Base-by-base conservation (phyloP, 2,329 filamentous ascomycete species). In the Xylaria sp. region DNA sequence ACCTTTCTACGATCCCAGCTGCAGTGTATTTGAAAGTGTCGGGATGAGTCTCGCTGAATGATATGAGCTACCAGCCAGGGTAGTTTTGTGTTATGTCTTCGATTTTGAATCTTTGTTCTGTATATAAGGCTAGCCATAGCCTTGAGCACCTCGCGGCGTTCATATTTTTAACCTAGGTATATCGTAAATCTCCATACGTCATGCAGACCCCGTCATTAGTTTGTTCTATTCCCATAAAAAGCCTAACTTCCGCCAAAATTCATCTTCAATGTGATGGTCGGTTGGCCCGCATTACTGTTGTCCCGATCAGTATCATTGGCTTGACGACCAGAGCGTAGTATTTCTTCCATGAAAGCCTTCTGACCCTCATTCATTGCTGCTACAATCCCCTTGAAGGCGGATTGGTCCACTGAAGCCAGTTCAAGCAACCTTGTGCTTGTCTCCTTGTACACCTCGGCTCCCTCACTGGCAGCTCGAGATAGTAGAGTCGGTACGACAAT, bases 241-340 rank as follows among this genome's bases (percentile, higher is more conserved):
- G 10, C 37, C 51, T 64, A 72, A 25, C 20, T 69, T 20, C 83
- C 82, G 5, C 89, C 89, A 86, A 99, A 98, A 80, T 97, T 87
- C 92, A 98, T 97, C 86, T 97, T 96, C 78, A 99, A 81, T 63
- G 94, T 94, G 85, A 99, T 99, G 72, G 85, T 96, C 13, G 96
- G 96, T 80, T 89, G 89, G 34, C 83, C 87, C 67, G 82, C 84
- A 60, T 81, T 81, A 52, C 81, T 76, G 2, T 70, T 76, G 64
- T 78, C 80, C 74, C 83, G 82, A 75, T 79, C 82, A 73, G 80
- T 77, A 75, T 78, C 77, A 65, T 80, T 80, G 55, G 77, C 79
- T 74, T 86, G 83, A 74, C 88, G 83, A 61, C 90, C 90, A 28
- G 87, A 88, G 79, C 89, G 88, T 69, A 97, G 88, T 18, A 97